A percentile compares a stretch with the other conserved stretches of the same genome.
phyloP scores from a whole-genome alignment of 768 basidiomycete species.

The Leucocoprinus leucothites region DNA sequence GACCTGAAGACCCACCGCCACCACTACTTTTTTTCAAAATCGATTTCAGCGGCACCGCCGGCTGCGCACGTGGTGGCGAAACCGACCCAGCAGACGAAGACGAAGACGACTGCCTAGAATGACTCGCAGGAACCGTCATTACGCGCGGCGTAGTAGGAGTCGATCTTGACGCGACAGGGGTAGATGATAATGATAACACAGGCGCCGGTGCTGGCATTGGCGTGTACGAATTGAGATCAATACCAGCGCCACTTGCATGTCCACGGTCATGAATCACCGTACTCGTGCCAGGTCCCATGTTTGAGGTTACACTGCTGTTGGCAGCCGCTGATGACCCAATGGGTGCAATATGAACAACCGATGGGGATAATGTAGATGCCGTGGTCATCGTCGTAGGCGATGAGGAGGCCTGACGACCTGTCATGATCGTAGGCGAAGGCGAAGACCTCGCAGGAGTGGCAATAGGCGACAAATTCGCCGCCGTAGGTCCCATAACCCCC shows the following conservation, averaged over 20 bases:
- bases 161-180: background rate
- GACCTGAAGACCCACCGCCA: no score
- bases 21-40: no score
- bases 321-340: background rate
- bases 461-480: slow-evolving; percentile 9
- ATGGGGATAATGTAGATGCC: no score
- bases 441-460: background rate
- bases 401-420: background rate
- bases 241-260: background rate
- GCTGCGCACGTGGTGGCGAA: no score
- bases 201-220: background rate
- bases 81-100: no score
- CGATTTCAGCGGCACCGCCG: no score
- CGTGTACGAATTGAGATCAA: background rate
- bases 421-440: background rate
- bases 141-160: no score
- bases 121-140: no score
- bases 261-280: background rate
- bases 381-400: no score
- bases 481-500: background rate
- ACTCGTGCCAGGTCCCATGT: background rate
- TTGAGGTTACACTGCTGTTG: no score
- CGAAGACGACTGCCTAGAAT: no score
- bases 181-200: background rate
- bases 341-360: background rate